phyloP scores from a whole-genome alignment of 768 basidiomycete species.

The Lactarius quietus region DNA sequence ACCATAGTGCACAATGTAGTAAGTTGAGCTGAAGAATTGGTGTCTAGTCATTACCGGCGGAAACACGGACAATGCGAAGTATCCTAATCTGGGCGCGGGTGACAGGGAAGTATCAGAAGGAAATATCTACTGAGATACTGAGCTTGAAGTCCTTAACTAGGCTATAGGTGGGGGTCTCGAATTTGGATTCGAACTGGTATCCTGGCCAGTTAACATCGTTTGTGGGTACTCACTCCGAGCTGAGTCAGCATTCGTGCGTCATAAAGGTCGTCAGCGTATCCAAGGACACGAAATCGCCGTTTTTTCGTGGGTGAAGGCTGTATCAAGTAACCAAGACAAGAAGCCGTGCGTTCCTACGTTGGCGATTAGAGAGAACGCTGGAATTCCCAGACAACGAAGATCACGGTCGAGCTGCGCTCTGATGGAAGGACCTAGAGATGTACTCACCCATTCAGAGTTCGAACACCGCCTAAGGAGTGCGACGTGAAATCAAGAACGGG shows the following conservation, averaged over 20 bases:
- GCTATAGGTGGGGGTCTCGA: too few relatives aligned
- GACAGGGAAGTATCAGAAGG: too few relatives aligned
- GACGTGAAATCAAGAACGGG: neutral
- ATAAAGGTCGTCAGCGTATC: too few relatives aligned
- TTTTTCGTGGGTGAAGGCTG: neutral
- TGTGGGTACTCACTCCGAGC: neutral
- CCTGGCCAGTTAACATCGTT: neutral
- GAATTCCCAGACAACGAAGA: neutral
- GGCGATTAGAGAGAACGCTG: neutral
- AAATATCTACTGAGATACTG: too few relatives aligned
- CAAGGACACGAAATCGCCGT: neutral
- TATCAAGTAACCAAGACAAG: neutral
- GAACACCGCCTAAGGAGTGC: neutral
- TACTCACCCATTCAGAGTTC: neutral
- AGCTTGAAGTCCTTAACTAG: neutral
- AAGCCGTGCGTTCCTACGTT: neutral
- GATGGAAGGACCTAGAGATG: neutral
- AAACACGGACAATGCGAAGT: neutral
- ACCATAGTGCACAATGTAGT: neutral
- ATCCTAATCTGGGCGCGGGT: neutral
- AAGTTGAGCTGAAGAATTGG: neutral
- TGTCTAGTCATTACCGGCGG: neutral
- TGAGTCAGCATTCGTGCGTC: neutral
- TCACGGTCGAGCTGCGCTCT: neutral
- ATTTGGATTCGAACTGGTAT: neutral